These are phyloP conservation scores for Otatea glauca DNA, from an alignment of 176 grass and related monocot genomes.

Conservation along the genomic window DNA sequence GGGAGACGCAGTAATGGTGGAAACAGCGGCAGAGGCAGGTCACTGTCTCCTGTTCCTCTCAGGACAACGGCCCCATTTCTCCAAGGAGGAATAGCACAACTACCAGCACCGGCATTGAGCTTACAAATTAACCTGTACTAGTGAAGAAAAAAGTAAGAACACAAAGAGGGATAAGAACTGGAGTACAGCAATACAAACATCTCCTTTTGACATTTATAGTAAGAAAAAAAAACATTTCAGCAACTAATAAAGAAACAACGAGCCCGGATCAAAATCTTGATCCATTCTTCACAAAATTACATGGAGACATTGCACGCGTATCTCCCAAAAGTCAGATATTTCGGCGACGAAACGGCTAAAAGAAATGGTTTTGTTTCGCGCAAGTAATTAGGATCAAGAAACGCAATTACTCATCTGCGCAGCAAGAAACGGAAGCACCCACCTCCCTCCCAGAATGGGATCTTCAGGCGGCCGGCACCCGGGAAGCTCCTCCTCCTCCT, in stretches of 20 bases:
- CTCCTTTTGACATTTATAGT: slow-evolving; percentile 1
- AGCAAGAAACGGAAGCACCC: slow-evolving; percentile 17
- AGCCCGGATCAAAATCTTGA: slow-evolving; percentile 9
- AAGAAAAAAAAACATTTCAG: neutral
- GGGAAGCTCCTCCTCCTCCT: slow-evolving; percentile 2
- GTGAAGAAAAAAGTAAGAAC: slow-evolving; percentile 20
- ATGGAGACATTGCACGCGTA: neutral
- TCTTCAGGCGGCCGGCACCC: slow-evolving; percentile 41
- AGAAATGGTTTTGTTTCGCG: slow-evolving; percentile 29
- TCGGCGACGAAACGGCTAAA: neutral
- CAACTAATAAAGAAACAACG: neutral
- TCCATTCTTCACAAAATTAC: neutral
- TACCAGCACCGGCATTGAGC: slow-evolving; percentile 57
- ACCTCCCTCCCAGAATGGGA: slow-evolving; percentile 23
- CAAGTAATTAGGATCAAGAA: slow-evolving; percentile 32
- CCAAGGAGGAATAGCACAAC: slow-evolving; percentile 52
- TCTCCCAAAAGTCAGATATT: slow-evolving; percentile 45
- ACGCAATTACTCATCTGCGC: neutral
- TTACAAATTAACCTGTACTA: slow-evolving; percentile 34
- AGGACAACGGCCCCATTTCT: slow-evolving; percentile 24
- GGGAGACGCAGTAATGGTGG: slow-evolving; percentile 43
- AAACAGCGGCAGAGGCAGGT: slow-evolving; percentile 46
- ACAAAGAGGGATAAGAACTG: neutral
- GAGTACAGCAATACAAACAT: slow-evolving; percentile 31
- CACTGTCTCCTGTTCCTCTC: slow-evolving; percentile 53